These are phyloP conservation scores for Bipolaris victoriae DNA, from an alignment of 2,329 filamentous ascomycete genomes.

Conservation along the genomic window DNA sequence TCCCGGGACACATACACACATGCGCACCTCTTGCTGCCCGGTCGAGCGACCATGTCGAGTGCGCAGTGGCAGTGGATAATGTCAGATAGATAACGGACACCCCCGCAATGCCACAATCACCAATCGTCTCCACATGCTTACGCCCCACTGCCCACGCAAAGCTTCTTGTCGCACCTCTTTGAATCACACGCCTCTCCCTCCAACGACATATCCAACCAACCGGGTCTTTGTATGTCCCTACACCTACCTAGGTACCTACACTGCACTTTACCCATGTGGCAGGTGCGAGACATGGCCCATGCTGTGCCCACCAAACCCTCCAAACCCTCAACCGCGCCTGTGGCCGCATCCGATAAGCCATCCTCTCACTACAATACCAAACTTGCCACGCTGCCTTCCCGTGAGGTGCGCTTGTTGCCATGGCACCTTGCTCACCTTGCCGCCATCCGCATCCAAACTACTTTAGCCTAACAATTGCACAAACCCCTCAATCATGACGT, in stretches of 20 bases:
- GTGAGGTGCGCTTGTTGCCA: slow-evolving; percentile 1
- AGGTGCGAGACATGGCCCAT: slow-evolving; percentile 5
- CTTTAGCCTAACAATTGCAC: neutral
- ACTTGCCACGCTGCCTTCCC: slow-evolving; percentile 14
- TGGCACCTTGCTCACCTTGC: neutral
- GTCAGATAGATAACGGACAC: slow-evolving; percentile 8
- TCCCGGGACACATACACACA: neutral
- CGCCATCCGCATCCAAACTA: neutral
- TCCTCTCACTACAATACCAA: neutral
- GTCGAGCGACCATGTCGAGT: neutral
- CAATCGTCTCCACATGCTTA: slow-evolving; percentile 5
- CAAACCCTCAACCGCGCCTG: neutral
- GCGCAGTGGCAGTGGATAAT: neutral
- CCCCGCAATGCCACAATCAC: slow-evolving; percentile 1
- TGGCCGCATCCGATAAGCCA: neutral
- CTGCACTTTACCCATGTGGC: neutral
- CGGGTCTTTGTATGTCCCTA: neutral
- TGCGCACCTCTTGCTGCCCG: slow-evolving; percentile 1
- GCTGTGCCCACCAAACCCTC: slow-evolving; percentile 9
- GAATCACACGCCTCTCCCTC: slow-evolving; percentile 15
- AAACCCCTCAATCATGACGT: slow-evolving; percentile 13
- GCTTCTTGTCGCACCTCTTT: slow-evolving; percentile 19
- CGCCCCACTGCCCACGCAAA: slow-evolving; percentile 18
- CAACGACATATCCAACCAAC: slow-evolving; percentile 10
- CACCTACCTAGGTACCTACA: no score